Evolutionary conservation across 176 grass and related monocot genomes (phyloP).

Genomic region (Triticum urartu): DNA sequence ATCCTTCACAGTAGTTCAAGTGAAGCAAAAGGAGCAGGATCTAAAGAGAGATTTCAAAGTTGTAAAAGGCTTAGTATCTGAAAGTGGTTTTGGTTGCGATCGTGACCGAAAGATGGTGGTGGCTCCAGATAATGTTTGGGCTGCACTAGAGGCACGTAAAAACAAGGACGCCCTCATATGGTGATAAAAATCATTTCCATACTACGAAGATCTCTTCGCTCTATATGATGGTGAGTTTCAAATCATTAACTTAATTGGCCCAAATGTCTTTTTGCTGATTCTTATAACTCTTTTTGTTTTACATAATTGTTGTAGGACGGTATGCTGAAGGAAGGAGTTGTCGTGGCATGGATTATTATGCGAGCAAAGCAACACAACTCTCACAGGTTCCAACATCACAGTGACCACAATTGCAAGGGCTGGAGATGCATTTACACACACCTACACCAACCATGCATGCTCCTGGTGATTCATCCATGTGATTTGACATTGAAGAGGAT

Average conservation of each 20-base stretch:
- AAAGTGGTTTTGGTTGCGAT: slow-evolving; percentile 21
- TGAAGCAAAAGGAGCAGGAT: slow-evolving; percentile 22
- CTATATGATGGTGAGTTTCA: neutral
- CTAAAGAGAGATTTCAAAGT: neutral
- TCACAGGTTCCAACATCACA: neutral
- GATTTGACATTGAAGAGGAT: neutral
- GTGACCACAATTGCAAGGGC: neutral
- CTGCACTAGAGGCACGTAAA: neutral
- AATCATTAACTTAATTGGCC: no score
- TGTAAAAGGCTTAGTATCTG: neutral
- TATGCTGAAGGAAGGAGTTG: slow-evolving; percentile 15
- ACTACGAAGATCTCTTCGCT: neutral
- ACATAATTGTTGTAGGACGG: neutral
- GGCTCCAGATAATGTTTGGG: no score
- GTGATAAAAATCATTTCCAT: neutral
- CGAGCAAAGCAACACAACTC: neutral
- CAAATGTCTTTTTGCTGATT: no score
- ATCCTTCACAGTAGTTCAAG: neutral
- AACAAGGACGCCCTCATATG: neutral
- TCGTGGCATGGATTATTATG: slow-evolving; percentile 30
- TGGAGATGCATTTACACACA: neutral
- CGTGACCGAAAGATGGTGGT: no score
- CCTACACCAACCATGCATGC: neutral
- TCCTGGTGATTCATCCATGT: neutral
- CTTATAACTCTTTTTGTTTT: no score